Base-by-base conservation (phyloP, 2,329 filamentous ascomycete genomes). In the Exophiala viscosa region DNA sequence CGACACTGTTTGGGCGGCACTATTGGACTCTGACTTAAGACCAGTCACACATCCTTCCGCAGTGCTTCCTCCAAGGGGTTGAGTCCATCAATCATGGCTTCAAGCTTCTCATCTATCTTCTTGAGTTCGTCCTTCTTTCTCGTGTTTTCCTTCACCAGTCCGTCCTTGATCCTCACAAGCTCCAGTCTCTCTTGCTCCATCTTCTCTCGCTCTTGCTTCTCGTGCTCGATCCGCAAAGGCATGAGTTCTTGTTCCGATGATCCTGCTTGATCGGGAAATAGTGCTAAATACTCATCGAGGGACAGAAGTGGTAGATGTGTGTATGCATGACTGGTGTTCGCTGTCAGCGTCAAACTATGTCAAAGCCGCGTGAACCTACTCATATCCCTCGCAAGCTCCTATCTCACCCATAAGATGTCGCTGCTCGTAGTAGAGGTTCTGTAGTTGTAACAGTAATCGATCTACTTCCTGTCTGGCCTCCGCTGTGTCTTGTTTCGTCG, bases 371-470 rank as follows among this genome's bases (percentile, higher is more conserved):
- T 18, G 50, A 40, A 80, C 88, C 57, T 74, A 95, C 90, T 96
- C 88, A 64, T 95, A 96, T 46, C 85, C 87, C 67, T 96, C 88
- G 69, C 93, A 97, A 7, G 88, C 90, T 0, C 82, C 77, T 56
- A 99, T 97, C 72, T 99, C 93, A 44, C 88, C 88, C 59, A 88
- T 84, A 49, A 99, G 75, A 70, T 96, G 90, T 49, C 89, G 80
- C 73, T 97, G 91, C 70, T 99, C 92, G 67, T 99, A 99, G 69
- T 93, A 95, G 6, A 99, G 75, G 66, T 99, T 99, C 71, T 97
- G 92, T 50, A 99, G 78, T 66, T 95, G 88, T 34, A 99, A 78
- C 67, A 97, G 91, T 56, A 99, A 77, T 45, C 86, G 83, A 68
- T 99, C 93, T 59, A 97, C 90, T 71, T 96, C 90, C 64, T 92